Evolutionary conservation across 768 basidiomycete genomes (phyloP).

Genomic region (Rhodotorula kratochvilovae): DNA sequence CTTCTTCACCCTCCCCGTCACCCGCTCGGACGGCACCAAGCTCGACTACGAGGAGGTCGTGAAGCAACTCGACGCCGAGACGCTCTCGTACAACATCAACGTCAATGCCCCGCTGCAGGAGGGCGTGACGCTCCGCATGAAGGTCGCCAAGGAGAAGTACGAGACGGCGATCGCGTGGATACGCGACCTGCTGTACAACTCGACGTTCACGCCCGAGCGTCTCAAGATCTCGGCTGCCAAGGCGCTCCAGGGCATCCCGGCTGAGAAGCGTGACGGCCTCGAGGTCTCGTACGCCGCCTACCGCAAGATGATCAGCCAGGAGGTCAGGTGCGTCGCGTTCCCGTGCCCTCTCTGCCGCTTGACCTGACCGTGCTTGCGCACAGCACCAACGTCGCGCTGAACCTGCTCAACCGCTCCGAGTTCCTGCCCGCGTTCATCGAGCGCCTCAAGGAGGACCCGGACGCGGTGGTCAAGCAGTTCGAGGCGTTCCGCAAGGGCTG

Average conservation of each 20-base stretch:
- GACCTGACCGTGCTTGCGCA: neutral
- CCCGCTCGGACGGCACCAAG: constrained; percentile 61
- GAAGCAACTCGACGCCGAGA: constrained; percentile 81
- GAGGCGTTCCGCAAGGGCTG: constrained; percentile 65
- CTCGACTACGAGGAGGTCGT: constrained; percentile 85
- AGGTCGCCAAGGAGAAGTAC: constrained; percentile 76
- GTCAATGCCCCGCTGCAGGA: constrained; percentile 71
- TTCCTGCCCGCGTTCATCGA: constrained; percentile 71
- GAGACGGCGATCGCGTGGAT: constrained; percentile 80
- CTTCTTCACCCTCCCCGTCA: constrained; percentile 84
- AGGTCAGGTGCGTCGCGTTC: constrained; percentile 56
- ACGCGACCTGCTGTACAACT: constrained; percentile 69
- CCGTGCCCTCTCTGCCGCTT: constrained; percentile 34
- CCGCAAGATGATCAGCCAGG: constrained; percentile 62
- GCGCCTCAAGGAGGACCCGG: constrained; percentile 67
- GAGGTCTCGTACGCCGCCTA: constrained; percentile 71
- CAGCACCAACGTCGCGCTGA: constrained; percentile 43
- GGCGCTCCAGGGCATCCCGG: constrained; percentile 80
- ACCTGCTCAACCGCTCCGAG: constrained; percentile 69
- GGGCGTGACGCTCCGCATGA: constrained; percentile 67
- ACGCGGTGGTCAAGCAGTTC: constrained; percentile 66
- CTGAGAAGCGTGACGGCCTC: constrained; percentile 81
- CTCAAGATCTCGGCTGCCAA: constrained; percentile 80
- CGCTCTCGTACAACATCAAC: constrained; percentile 74
- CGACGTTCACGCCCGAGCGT: constrained; percentile 72